These are phyloP conservation scores for Singerocomus rubriflavus DNA, from an alignment of 1,284 basidiomycete genomes.

Conservation along the genomic window DNA sequence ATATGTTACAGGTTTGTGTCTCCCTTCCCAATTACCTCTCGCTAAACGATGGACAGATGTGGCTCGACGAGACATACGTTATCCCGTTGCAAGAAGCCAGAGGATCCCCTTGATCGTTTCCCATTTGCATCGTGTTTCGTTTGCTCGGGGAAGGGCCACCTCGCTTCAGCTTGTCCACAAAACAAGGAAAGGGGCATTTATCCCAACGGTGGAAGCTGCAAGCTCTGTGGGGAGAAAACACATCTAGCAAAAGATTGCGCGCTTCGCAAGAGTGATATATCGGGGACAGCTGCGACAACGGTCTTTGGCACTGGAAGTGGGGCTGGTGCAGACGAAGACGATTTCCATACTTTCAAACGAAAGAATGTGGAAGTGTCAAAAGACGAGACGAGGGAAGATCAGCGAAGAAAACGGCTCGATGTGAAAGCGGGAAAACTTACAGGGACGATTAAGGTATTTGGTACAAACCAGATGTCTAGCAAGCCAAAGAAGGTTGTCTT, in stretches of 20 bases:
- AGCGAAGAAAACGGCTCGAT: conserved; percentile 40
- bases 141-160: conserved; percentile 52
- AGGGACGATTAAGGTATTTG: conserved; percentile 44
- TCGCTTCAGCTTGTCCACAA: conserved; percentile 57
- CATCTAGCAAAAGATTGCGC: conserved; percentile 87
- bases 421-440: conserved; percentile 46
- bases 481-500: conserved; percentile 56
- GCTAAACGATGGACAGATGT: conserved; percentile 53
- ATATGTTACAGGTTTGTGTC: conserved; percentile 78
- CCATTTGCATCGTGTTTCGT: conserved; percentile 94
- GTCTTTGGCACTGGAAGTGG: conserved; percentile 52
- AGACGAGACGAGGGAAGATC: conserved; percentile 52
- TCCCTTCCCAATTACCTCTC: background rate
- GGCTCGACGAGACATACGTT: conserved; percentile 80
- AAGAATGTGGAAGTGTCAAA: conserved; percentile 57
- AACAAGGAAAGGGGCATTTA: conserved; percentile 84
- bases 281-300: conserved; percentile 29
- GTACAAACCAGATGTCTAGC: conserved; percentile 28
- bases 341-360: conserved; percentile 81
- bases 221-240: conserved; percentile 79
- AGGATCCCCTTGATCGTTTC: conserved; percentile 65
- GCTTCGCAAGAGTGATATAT: conserved; percentile 55
- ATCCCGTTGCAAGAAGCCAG: conserved; percentile 68
- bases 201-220: conserved; percentile 88
- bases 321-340: conserved; percentile 88